Evolutionary conservation across 2,329 filamentous ascomycete genomes (phyloP).

Genomic region (Hymenoscyphus albidus): DNA sequence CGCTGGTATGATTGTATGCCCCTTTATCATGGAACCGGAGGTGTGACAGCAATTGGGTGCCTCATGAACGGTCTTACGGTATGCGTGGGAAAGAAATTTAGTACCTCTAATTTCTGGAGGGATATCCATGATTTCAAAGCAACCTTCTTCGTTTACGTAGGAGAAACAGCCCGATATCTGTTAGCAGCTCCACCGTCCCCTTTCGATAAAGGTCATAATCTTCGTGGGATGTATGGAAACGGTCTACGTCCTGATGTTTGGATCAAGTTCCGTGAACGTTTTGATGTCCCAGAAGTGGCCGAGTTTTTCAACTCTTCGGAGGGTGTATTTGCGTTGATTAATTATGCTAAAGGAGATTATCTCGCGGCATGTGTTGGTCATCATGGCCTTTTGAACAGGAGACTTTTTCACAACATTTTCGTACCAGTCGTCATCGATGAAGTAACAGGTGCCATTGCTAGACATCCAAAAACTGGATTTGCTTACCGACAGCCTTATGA

Average conservation of each 20-base stretch:
- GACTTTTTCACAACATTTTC: constrained; percentile 49
- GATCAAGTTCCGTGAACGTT: constrained; percentile 58
- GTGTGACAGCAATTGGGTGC: constrained; percentile 30
- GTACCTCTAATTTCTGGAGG: constrained; percentile 65
- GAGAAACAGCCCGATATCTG: constrained; percentile 72
- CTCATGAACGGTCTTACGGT: constrained; percentile 46
- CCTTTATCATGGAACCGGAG: constrained; percentile 70
- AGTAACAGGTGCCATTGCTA: constrained; percentile 61
- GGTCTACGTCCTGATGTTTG: constrained; percentile 67
- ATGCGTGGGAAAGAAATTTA: constrained; percentile 65
- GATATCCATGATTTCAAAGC: constrained; percentile 65
- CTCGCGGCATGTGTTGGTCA: constrained; percentile 64
- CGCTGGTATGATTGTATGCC: constrained; percentile 75
- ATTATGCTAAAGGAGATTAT: constrained; percentile 59
- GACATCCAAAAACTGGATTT: constrained; percentile 65
- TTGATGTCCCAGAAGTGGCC: constrained; percentile 57
- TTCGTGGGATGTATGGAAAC: constrained; percentile 61
- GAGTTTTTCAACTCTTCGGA: constrained; percentile 81
- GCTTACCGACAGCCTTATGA: constrained; percentile 60
- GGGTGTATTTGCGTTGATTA: constrained; percentile 61
- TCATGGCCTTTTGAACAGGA: constrained; percentile 60
- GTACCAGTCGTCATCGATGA: constrained; percentile 67
- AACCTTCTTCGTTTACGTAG: constrained; percentile 73
- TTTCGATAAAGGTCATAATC: constrained; percentile 54
- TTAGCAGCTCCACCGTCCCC: constrained; percentile 63